phyloP scores from a whole-genome alignment of 2,329 filamentous ascomycete genomes.

The Penicillium sp. region DNA sequence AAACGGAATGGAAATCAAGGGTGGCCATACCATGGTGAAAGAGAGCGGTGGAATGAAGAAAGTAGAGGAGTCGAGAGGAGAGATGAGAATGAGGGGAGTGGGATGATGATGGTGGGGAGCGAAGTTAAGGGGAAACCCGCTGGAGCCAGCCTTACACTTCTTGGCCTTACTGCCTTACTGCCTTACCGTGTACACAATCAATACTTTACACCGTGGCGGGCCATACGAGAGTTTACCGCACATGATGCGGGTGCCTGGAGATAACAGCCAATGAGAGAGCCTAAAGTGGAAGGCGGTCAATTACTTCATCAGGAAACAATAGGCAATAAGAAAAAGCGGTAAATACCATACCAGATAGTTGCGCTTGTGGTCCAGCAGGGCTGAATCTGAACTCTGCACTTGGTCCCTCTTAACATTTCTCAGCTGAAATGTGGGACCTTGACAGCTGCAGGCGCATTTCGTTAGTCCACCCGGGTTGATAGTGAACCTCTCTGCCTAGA shows the following conservation, averaged over 20 bases:
- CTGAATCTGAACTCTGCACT: slow-evolving; percentile 5
- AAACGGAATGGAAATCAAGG: neutral
- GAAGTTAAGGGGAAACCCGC: slow-evolving; percentile 31
- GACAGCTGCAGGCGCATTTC: slow-evolving; percentile 11
- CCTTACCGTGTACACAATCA: slow-evolving; percentile 21
- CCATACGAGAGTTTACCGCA: neutral
- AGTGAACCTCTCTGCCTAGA: slow-evolving; percentile 1
- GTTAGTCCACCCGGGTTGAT: neutral
- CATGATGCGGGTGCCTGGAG: neutral
- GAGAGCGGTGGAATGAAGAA: slow-evolving; percentile 12
- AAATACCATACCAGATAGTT: slow-evolving; percentile 24
- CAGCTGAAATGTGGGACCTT: slow-evolving; percentile 15
- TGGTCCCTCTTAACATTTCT: neutral
- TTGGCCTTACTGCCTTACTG: slow-evolving; percentile 15
- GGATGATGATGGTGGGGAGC: slow-evolving; percentile 29
- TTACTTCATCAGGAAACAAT: neutral
- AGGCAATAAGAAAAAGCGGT: neutral
- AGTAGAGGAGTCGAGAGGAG: slow-evolving; percentile 17
- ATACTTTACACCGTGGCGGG: neutral
- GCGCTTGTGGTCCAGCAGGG: neutral
- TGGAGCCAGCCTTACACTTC: slow-evolving; percentile 29
- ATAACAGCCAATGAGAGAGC: neutral
- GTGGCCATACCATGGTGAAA: slow-evolving; percentile 42
- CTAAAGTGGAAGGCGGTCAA: neutral
- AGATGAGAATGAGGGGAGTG: slow-evolving; percentile 24